phyloP scores from a whole-genome alignment of 768 basidiomycete species.

The Naematelia encephala region DNA sequence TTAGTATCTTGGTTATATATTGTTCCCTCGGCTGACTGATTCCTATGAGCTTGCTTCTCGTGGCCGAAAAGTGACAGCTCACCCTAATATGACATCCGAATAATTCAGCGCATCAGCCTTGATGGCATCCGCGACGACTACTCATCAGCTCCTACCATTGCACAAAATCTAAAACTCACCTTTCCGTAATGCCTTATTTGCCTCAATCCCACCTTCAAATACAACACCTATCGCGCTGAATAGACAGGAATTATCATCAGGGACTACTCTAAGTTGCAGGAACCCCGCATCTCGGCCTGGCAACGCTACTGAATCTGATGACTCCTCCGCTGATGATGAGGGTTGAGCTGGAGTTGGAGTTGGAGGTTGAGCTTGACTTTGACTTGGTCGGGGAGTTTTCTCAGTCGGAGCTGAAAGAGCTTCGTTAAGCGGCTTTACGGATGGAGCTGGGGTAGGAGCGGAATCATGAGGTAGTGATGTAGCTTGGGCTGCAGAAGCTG shows the following conservation, averaged over 20 bases:
- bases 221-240: constrained; percentile 82
- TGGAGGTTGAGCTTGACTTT: too few species aligned
- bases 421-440: constrained; percentile 11
- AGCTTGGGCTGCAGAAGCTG: constrained; percentile 3
- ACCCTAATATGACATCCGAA: constrained; percentile 85
- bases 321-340: not conserved
- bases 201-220: constrained; percentile 76
- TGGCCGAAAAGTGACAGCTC: constrained; percentile 18
- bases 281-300: constrained; percentile 39
- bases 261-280: constrained; percentile 63
- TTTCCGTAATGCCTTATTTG: constrained; percentile 67
- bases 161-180: constrained; percentile 53
- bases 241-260: constrained; percentile 96
- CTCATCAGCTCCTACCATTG: not conserved
- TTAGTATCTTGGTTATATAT: constrained; percentile 78
- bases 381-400: too few species aligned
- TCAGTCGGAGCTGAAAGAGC: constrained; percentile 19
- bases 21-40: constrained; percentile 60
- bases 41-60: constrained; percentile 26
- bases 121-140: constrained; percentile 86
- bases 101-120: constrained; percentile 67
- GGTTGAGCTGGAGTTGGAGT: too few species aligned
- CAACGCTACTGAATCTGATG: constrained; percentile 14
- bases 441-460: constrained; percentile 21
- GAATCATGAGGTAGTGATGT: constrained; percentile 9